Base-by-base conservation (phyloP, 2,329 filamentous ascomycete genomes). In the Claviceps digitariae region DNA sequence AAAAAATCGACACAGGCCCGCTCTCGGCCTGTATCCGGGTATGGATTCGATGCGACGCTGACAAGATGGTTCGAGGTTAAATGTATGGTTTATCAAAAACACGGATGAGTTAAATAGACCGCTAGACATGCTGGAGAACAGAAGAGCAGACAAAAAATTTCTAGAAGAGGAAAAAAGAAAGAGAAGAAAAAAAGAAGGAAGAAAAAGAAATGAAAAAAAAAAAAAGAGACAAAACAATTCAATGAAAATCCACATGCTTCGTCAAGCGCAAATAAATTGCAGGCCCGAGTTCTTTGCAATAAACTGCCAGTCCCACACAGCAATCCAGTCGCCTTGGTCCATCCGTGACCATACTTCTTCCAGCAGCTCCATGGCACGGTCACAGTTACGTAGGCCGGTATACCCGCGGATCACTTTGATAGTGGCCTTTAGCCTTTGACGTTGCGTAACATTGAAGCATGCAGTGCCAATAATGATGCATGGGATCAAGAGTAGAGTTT, bases 291-390 rank as follows among this genome's bases (percentile, higher is more conserved):
- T 61, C 52, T 70, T 66, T 1, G 79, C 79, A 29, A 83, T 72
- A 3, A 69, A 68, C 56, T 83, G 79, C 80, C 80, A 84, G 62
- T 84, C 81, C 81, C 81, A 84, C 8, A 77, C 78, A 20, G 72
- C 71, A 27, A 70, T 59, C 75, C 78, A 82, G 50, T 83, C 76
- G 21, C 74, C 77, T 10, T 65, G 63, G 27, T 76, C 77, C 78
- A 83, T 83, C 23, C 78, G 69, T 23, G 69, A 65, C 81, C 81
- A 84, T 3, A 83, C 69, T 58, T 77, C 74, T 57, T 81, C 75
- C 13, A 84, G 70, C 1, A 84, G 64, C 55, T 78, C 69, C 17
- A 68, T 57, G 3, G 76, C 75, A 13, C 74, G 71, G 57, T 82
- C 76, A 29, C 77, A 75, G 59, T 82, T 83, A 25, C 75, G 72